Percentiles rank a stretch among this genome's conserved stretches.
phyloP scores from a whole-genome alignment of 2,329 filamentous ascomycete species.

The Waltergamsia citrina region DNA sequence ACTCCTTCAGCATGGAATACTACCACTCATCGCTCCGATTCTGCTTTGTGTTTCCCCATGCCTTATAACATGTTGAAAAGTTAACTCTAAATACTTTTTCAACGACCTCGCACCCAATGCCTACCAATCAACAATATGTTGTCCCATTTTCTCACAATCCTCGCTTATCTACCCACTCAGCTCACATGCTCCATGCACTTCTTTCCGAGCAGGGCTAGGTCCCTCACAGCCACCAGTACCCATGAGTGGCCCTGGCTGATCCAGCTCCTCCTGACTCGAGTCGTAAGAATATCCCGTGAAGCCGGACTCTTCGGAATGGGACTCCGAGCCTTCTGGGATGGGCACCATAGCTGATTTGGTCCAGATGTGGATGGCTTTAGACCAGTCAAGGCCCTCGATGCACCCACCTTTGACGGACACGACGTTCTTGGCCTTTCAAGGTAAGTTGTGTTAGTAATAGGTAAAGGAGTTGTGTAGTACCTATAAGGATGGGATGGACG shows the following conservation, averaged over 20 bases:
- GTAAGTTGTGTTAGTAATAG: conserved; percentile 9
- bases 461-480: neutral
- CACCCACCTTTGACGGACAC: conserved; percentile 61
- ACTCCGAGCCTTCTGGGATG: conserved; percentile 55
- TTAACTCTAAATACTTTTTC: too few relatives aligned
- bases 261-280: conserved; percentile 32
- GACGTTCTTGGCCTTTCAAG: conserved; percentile 40
- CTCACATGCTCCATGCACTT: conserved; percentile 16
- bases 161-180: conserved; percentile 10
- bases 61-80: too few relatives aligned
- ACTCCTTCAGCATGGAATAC: too few relatives aligned
- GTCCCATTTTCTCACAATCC: neutral
- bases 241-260: conserved; percentile 30
- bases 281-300: conserved; percentile 33
- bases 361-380: conserved; percentile 55
- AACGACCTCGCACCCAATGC: too few relatives aligned
- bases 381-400: conserved; percentile 53
- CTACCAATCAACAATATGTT: too few relatives aligned
- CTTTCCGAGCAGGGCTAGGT: neutral
- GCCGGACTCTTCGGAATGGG: conserved; percentile 42
- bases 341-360: conserved; percentile 58
- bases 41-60: too few relatives aligned
- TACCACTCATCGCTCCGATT: too few relatives aligned
- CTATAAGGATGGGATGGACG: neutral
- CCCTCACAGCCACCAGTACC: conserved; percentile 20